Conservation (phyloP, 177 flowering plant species). For the Tripterygium wilfordii region DNA sequence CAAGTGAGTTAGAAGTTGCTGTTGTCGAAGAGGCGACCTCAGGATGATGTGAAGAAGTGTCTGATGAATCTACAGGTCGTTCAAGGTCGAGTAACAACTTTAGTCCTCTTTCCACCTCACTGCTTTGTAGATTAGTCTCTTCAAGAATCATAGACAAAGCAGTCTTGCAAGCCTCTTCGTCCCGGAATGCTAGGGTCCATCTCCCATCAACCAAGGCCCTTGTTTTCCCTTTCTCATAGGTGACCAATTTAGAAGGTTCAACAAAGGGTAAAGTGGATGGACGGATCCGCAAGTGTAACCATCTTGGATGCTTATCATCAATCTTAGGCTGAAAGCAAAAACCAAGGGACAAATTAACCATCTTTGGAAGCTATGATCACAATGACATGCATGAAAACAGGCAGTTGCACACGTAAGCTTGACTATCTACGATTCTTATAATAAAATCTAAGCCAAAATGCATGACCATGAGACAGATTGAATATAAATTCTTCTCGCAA, state of each 20-base stretch:
- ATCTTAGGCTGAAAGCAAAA: constrained; percentile 59
- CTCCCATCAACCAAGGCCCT: constrained; percentile 84
- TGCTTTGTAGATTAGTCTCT: constrained; percentile 49
- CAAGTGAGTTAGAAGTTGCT: constrained; percentile 17
- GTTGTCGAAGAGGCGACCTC: constrained; percentile 22
- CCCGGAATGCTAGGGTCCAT: constrained; percentile 92
- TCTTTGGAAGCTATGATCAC: no score
- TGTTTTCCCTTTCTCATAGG: constrained; percentile 34
- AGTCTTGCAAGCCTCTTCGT: constrained; percentile 66
- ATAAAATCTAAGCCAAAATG: no score
- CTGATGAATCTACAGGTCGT: constrained; percentile 19
- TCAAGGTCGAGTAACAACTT: constrained; percentile 58
- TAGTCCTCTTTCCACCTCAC: constrained; percentile 69
- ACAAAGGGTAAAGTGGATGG: constrained; percentile 67
- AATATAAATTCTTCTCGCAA: no score
- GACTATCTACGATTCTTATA: no score
- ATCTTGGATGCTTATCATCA: constrained; percentile 79
- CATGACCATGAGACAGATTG: no score
- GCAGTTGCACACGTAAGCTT: no score
- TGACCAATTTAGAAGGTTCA: constrained; percentile 38
- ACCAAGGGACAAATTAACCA: not conserved
- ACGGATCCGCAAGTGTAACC: constrained; percentile 92
- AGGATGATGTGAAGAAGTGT: constrained; percentile 4
- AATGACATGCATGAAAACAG: no score
- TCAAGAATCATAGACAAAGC: constrained; percentile 73